Percentiles rank a stretch among this genome's conserved stretches.
Evolutionary conservation across 2,329 filamentous ascomycete species (phyloP).

Genomic region (Canariomyces notabilis): DNA sequence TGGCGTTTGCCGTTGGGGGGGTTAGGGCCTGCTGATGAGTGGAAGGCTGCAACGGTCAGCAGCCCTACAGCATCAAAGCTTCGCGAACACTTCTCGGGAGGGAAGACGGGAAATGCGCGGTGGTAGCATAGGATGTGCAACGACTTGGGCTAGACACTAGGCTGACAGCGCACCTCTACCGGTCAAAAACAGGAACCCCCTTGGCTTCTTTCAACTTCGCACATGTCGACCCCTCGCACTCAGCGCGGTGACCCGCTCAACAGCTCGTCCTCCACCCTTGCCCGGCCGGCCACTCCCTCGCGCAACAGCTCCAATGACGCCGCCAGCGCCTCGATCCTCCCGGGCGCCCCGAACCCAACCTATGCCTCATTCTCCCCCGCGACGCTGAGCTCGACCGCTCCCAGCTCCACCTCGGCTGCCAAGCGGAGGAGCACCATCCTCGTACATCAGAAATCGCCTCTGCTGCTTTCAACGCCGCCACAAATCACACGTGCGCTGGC

Average conservation of each 20-base stretch:
- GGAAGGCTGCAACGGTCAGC: too few relatives aligned
- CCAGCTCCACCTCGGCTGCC: conserved; percentile 55
- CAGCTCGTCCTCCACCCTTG: conserved; percentile 17
- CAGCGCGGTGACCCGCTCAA: conserved; percentile 33
- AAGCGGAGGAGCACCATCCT: conserved; percentile 86
- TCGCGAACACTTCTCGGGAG: too few relatives aligned
- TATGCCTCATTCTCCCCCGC: conserved; percentile 86
- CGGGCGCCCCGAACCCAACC: conserved; percentile 57
- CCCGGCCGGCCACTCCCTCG: conserved; percentile 26
- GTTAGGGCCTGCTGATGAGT: too few relatives aligned
- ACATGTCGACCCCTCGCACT: conserved; percentile 45
- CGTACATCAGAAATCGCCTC: conserved; percentile 92
- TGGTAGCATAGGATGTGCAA: not conserved
- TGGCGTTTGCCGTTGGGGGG: too few relatives aligned
- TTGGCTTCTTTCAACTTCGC: conserved; percentile 52
- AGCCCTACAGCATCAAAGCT: too few relatives aligned
- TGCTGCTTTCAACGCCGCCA: conserved; percentile 88
- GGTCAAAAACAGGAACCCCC: conserved; percentile 37
- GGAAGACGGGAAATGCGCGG: too few relatives aligned
- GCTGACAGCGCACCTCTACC: conserved; percentile 12
- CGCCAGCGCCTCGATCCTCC: conserved; percentile 31
- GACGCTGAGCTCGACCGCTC: conserved; percentile 63
- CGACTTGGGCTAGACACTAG: conserved; percentile 2
- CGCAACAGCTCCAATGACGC: conserved; percentile 30
- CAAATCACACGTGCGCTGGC: conserved; percentile 90